Conservation (phyloP, 2,329 filamentous ascomycete genomes). For the Dissoconium aciculare region DNA sequence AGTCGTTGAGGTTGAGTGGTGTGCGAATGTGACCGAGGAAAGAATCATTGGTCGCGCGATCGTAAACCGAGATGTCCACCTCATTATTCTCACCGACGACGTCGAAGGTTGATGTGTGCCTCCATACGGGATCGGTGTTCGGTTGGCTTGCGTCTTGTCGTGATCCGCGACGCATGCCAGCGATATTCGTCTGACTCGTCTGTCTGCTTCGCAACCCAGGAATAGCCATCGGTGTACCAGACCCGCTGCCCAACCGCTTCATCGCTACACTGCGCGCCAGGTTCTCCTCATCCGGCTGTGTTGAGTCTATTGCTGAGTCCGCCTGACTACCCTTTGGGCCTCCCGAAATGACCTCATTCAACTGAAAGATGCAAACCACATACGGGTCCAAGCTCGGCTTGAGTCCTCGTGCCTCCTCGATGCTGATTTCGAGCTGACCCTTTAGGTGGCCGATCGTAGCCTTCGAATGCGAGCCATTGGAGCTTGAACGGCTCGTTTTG, state of each 20-base stretch:
- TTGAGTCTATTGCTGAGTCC: conserved; percentile 19
- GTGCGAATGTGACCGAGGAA: conserved; percentile 86
- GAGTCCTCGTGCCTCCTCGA: conserved; percentile 70
- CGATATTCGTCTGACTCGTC: conserved; percentile 81
- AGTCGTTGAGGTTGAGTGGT: conserved; percentile 52
- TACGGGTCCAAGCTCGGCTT: conserved; percentile 78
- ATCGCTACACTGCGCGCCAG: conserved; percentile 34
- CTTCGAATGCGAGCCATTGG: conserved; percentile 16
- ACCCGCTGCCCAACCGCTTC: conserved; percentile 55
- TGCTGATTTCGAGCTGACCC: conserved; percentile 80
- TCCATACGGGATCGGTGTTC: conserved; percentile 81
- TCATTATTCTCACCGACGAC: conserved; percentile 83
- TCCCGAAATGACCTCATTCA: conserved; percentile 87
- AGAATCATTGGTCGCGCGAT: conserved; percentile 68
- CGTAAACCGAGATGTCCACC: conserved; percentile 87
- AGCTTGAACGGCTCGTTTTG: conserved; percentile 23
- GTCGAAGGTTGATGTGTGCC: conserved; percentile 88
- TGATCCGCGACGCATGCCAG: conserved; percentile 38
- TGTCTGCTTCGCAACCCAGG: conserved; percentile 84
- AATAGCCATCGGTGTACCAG: conserved; percentile 77
- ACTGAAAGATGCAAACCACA: conserved; percentile 90
- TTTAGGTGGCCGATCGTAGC: conserved; percentile 57
- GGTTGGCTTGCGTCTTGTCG: conserved; percentile 44
- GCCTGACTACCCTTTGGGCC: conserved; percentile 53
- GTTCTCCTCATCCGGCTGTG: conserved; percentile 40